A percentile compares a stretch with the other conserved stretches of the same genome.
Conservation (phyloP, 1,284 basidiomycete species). For the Boletus mariae region DNA sequence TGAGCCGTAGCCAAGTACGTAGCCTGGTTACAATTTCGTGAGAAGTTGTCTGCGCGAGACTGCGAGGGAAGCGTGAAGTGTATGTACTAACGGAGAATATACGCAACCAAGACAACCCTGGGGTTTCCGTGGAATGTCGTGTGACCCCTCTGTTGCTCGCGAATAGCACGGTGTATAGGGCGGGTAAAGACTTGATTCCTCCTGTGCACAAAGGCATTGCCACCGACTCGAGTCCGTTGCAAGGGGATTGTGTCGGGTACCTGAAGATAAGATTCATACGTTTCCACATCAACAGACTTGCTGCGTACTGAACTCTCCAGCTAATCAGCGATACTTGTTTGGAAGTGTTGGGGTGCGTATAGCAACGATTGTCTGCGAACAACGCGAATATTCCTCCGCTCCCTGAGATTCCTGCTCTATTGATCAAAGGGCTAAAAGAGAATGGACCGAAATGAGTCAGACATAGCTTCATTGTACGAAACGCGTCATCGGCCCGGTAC, state of each 20-base stretch:
- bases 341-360: not conserved
- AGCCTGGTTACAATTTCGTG: conserved; percentile 1
- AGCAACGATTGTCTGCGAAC: not conserved
- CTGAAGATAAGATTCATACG: conserved; percentile 43
- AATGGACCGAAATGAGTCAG: not conserved
- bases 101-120: conserved; percentile 3
- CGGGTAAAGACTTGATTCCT: not conserved
- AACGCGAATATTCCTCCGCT: not conserved
- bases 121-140: not conserved
- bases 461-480: not conserved
- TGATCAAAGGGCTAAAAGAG: not conserved
- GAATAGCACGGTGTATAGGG: not conserved
- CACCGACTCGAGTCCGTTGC: not conserved
- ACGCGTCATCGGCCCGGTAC: not conserved
- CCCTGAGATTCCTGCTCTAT: not conserved
- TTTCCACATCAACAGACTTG: conserved; percentile 59
- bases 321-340: not conserved
- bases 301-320: conserved; percentile 14
- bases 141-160: not conserved
- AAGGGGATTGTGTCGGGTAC: not conserved
- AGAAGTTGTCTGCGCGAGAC: not conserved
- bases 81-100: not conserved
- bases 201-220: not conserved
- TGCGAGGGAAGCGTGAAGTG: not conserved
- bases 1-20: not conserved